Evolutionary conservation across 1,284 basidiomycete genomes (phyloP).

Genomic region (Pseudozyma tsukubaensis): DNA sequence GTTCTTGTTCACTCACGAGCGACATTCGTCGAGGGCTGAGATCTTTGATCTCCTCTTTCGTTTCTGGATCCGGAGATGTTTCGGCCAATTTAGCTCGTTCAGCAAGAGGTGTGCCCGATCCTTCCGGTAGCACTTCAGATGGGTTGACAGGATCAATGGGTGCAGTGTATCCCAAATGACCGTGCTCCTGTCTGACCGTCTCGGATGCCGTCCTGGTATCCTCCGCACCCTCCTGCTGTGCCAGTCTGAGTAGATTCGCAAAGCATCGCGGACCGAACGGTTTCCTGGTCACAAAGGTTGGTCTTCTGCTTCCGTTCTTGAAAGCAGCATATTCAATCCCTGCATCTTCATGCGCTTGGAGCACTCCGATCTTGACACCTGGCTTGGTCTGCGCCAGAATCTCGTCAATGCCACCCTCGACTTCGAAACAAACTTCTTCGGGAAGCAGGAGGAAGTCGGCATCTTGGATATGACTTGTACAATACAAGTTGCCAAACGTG

Average conservation of each 20-base stretch:
- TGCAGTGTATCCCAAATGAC: slow-evolving; percentile 39
- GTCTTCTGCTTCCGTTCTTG: slow-evolving; percentile 40
- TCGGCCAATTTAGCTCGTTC: slow-evolving; percentile 4
- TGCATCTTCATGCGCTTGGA: slow-evolving; percentile 53
- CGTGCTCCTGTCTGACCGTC: slow-evolving; percentile 24
- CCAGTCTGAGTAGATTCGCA: slow-evolving; percentile 36
- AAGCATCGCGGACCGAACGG: slow-evolving; percentile 54
- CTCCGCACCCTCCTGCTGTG: slow-evolving; percentile 26
- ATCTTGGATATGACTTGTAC: slow-evolving; percentile 47
- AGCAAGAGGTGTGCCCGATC: slow-evolving; percentile 12
- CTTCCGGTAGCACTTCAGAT: slow-evolving; percentile 7
- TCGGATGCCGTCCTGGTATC: slow-evolving; percentile 16
- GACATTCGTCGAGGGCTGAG: slow-evolving; percentile 17
- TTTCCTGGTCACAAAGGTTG: slow-evolving; percentile 54
- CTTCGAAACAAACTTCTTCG: slow-evolving; percentile 45
- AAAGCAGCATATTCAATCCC: slow-evolving; percentile 42
- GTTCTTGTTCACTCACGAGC: slow-evolving; percentile 16
- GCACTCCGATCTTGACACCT: slow-evolving; percentile 53
- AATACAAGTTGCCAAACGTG: slow-evolving; percentile 54
- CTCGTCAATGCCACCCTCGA: slow-evolving; percentile 37
- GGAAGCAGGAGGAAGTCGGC: slow-evolving; percentile 51
- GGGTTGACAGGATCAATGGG: slow-evolving; percentile 20
- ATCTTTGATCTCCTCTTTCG: slow-evolving; percentile 9
- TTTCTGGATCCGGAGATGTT: neutral
- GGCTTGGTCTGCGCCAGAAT: slow-evolving; percentile 44